Evolutionary conservation across 257 asterid species (phyloP).

Genomic region (Craterostigma plantagineum): DNA sequence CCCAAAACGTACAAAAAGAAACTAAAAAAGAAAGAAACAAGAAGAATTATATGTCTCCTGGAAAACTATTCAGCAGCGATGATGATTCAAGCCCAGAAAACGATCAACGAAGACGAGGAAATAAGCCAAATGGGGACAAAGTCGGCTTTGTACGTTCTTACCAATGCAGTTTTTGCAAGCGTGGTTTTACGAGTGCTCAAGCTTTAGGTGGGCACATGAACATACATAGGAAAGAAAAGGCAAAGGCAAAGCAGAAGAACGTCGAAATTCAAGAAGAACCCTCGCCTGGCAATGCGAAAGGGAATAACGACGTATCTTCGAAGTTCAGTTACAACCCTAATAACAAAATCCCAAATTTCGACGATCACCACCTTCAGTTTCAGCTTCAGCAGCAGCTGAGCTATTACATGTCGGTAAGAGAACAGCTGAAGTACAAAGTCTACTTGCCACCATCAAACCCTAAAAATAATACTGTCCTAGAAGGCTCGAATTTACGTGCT

Average conservation of each 20-base stretch:
- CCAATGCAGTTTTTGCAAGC: slow-evolving; percentile 6
- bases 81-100: too few relatives aligned
- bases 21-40: too few relatives aligned
- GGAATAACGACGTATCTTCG: too few relatives aligned
- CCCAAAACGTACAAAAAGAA: too few relatives aligned
- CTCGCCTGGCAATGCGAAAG: too few relatives aligned
- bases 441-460: slow-evolving; percentile 1
- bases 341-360: too few relatives aligned
- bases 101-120: not conserved
- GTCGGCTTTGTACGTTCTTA: not conserved
- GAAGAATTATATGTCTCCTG: too few relatives aligned
- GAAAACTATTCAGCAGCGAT: too few relatives aligned
- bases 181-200: slow-evolving; percentile 5
- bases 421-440: not conserved
- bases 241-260: not conserved
- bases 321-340: too few relatives aligned
- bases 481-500: too few relatives aligned
- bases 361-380: too few relatives aligned
- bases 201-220: not conserved
- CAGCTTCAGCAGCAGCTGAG: not conserved
- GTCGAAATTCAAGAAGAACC: too few relatives aligned
- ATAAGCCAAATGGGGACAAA: not conserved
- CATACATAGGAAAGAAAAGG: slow-evolving; percentile 7
- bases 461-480: not conserved
- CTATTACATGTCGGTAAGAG: not conserved